Evolutionary conservation across 805 yeast species (phyloP).

Genomic region (Barnettozyma salicaria): DNA sequence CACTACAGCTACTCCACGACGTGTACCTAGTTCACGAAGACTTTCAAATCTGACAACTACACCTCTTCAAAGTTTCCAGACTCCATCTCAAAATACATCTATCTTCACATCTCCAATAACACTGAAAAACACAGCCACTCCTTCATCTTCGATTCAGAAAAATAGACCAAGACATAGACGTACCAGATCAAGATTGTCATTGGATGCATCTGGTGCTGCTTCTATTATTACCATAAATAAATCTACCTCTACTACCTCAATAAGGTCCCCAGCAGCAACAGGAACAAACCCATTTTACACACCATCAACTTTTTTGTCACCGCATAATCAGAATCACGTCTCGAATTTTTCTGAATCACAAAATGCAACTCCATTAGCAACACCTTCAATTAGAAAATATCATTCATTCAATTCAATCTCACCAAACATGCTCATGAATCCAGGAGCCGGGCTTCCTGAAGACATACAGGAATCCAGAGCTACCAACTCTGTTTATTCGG

Average conservation of each 20-base stretch:
- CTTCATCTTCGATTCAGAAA: slow-evolving; percentile 16
- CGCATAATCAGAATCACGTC: slow-evolving; percentile 24
- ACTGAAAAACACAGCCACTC: slow-evolving; percentile 10
- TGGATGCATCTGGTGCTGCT: slow-evolving; percentile 31
- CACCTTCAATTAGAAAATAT: slow-evolving; percentile 17
- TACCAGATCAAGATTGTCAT: slow-evolving; percentile 35
- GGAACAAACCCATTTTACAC: slow-evolving; percentile 45
- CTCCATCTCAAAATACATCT: slow-evolving; percentile 17
- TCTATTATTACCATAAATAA: slow-evolving; percentile 20
- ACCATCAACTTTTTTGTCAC: slow-evolving; percentile 39
- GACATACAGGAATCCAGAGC: slow-evolving; percentile 2
- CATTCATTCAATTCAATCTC: slow-evolving; percentile 17
- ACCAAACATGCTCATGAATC: slow-evolving; percentile 21
- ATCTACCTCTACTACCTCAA: slow-evolving; percentile 18
- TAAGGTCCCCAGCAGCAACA: slow-evolving; percentile 30
- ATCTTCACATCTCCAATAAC: slow-evolving; percentile 13
- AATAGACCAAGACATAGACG: slow-evolving; percentile 32
- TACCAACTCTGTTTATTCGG: slow-evolving; percentile 15
- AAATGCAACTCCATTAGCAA: slow-evolving; percentile 21
- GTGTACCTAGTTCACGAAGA: slow-evolving; percentile 18
- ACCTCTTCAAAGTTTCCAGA: slow-evolving; percentile 23
- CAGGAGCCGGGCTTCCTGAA: slow-evolving; percentile 4
- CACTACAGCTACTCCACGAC: slow-evolving; percentile 33
- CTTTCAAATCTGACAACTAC: slow-evolving; percentile 30
- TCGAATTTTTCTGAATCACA: slow-evolving; percentile 14